Evolutionary conservation across 768 basidiomycete species (phyloP).

Genomic region (Suillus paluster): DNA sequence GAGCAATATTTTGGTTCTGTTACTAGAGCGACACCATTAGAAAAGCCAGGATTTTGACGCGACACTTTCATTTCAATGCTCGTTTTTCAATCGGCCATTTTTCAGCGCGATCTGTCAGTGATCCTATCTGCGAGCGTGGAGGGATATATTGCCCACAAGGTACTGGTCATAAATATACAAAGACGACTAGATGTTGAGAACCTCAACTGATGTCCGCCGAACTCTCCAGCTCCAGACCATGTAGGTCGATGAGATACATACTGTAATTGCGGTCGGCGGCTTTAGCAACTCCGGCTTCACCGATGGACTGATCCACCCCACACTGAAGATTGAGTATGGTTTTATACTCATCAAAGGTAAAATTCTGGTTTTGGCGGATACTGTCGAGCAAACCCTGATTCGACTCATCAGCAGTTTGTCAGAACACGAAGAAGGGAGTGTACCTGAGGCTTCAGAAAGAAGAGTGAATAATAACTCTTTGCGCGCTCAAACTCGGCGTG

Average conservation of each 20-base stretch:
- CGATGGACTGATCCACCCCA: constrained; percentile 69
- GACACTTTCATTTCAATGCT: too few relatives aligned
- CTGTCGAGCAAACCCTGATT: constrained; percentile 78
- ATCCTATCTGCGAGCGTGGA: not conserved
- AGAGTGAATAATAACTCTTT: constrained; percentile 82
- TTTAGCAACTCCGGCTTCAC: constrained; percentile 52
- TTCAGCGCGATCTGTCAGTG: not conserved
- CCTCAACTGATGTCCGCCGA: constrained; percentile 40
- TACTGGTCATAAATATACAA: constrained; percentile 16
- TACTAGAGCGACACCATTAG: not conserved
- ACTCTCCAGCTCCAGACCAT: constrained; percentile 69
- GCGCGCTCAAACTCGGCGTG: constrained; percentile 76
- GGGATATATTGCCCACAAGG: constrained; percentile 5
- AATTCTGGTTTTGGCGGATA: constrained; percentile 63
- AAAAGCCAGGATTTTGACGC: not conserved
- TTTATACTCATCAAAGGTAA: constrained; percentile 93
- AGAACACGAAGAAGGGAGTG: not conserved
- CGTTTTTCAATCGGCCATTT: not conserved
- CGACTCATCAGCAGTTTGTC: constrained; percentile 1
- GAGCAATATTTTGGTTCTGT: too few relatives aligned
- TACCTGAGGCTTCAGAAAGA: constrained; percentile 75
- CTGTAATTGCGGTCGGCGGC: constrained; percentile 76
- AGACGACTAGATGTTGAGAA: not conserved
- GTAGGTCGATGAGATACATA: constrained; percentile 89
- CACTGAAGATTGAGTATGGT: constrained; percentile 89